Evolutionary conservation across 176 grass and related monocot species (phyloP).

Genomic region (Pharus latifolius): DNA sequence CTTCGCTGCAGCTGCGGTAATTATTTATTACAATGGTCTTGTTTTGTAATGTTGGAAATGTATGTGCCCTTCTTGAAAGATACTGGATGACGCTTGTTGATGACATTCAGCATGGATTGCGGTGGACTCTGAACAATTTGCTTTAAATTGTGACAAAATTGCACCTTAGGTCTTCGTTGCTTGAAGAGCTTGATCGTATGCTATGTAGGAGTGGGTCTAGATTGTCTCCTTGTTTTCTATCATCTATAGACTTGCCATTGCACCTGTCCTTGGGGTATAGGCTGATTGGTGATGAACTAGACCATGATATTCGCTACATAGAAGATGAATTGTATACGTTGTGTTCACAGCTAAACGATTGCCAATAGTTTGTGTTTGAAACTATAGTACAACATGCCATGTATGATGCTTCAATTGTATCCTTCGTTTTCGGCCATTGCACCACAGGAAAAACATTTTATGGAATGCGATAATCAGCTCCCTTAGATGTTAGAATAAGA

Average conservation of each 20-base stretch:
- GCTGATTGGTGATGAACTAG: no score
- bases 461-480: neutral
- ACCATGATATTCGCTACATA: no score
- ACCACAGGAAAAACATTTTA: neutral
- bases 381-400: neutral
- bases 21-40: neutral
- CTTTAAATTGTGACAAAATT: neutral
- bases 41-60: neutral
- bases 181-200: no score
- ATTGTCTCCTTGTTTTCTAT: no score
- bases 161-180: neutral
- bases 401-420: neutral
- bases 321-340: no score
- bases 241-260: no score
- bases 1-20: neutral
- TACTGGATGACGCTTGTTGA: neutral
- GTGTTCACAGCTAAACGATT: neutral
- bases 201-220: no score
- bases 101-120: neutral
- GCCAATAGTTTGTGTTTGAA: neutral
- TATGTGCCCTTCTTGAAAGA: neutral
- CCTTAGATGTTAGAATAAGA: neutral
- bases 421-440: slow-evolving; percentile 1
- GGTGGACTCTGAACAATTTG: neutral
- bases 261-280: no score